These are phyloP conservation scores for Diaporthe citrichinensis DNA, from an alignment of 2,329 filamentous ascomycete species.

Conservation along the genomic window DNA sequence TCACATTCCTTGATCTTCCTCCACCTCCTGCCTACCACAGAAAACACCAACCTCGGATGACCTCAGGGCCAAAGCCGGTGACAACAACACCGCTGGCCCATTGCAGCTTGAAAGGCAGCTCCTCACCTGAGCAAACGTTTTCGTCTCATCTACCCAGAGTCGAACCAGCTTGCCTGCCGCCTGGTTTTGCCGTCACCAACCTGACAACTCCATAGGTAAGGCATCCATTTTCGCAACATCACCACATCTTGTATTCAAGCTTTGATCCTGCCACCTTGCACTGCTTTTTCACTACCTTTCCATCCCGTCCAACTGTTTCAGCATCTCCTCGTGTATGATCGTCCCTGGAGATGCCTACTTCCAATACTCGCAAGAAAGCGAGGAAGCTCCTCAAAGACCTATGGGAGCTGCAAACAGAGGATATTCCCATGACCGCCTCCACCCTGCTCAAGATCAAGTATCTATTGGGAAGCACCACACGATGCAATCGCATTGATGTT, in stretches of 20 bases:
- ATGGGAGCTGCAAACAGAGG: constrained; percentile 45
- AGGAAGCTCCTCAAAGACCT: constrained; percentile 44
- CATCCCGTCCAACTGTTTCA: not conserved
- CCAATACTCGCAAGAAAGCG: constrained; percentile 35
- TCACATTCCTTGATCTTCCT: not conserved
- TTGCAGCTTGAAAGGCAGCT: not conserved
- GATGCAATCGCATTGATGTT: constrained; percentile 38
- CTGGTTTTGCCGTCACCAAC: not conserved
- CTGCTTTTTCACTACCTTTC: not conserved
- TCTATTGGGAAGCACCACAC: constrained; percentile 41
- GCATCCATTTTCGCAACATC: not conserved
- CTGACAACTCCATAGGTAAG: not conserved
- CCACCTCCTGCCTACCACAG: not conserved
- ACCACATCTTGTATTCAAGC: not conserved
- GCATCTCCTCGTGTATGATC: not conserved
- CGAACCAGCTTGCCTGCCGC: not conserved
- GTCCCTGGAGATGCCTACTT: constrained; percentile 35
- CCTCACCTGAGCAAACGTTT: not conserved
- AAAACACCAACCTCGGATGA: not conserved
- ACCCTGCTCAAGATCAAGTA: constrained; percentile 48
- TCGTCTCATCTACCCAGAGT: not conserved
- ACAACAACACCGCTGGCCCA: not conserved
- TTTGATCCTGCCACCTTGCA: not conserved
- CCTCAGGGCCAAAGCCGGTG: not conserved
- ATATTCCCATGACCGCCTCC: constrained; percentile 45